These are phyloP conservation scores for Trametes sanguinea DNA, from an alignment of 768 basidiomycete species.

Conservation along the genomic window DNA sequence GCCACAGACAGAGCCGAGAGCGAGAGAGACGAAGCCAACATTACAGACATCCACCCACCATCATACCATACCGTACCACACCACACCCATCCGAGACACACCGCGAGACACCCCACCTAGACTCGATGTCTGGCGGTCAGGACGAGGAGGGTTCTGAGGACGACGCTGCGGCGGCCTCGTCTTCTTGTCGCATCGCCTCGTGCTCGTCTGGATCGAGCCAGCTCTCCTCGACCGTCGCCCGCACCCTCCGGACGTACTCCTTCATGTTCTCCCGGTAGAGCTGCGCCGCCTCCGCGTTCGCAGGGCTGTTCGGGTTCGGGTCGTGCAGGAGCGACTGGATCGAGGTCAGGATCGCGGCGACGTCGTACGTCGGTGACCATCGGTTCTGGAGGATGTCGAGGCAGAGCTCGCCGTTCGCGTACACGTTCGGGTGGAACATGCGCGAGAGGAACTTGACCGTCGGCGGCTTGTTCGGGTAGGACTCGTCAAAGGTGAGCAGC, in stretches of 20 bases:
- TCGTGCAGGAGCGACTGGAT: constrained; percentile 96
- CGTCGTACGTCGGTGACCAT: constrained; percentile 99
- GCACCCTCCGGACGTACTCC: constrained; percentile 92
- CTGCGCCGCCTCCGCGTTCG: constrained; percentile 97
- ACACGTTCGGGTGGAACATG: constrained; percentile 99
- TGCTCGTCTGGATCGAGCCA: constrained; percentile 83
- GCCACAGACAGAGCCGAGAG: constrained; percentile 1
- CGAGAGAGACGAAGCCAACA: background rate
- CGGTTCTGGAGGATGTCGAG: constrained; percentile 98
- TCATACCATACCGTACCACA: constrained; percentile 7
- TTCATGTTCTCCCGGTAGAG: constrained; percentile 98
- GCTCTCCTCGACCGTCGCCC: constrained; percentile 91
- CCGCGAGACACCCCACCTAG: too few relatives aligned
- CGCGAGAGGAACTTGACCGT: constrained; percentile 94
- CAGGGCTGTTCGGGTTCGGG: constrained; percentile 97
- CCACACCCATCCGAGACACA: background rate
- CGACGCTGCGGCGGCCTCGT: background rate
- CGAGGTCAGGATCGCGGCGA: constrained; percentile 95
- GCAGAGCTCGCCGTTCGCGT: constrained; percentile 97
- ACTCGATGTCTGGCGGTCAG: too few relatives aligned
- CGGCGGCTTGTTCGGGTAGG: constrained; percentile 98
- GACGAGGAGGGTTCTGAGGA: too few relatives aligned
- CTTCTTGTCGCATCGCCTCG: constrained; percentile 55
- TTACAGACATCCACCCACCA: background rate
- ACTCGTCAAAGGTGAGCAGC: constrained; percentile 92